Evolutionary conservation across 2,329 filamentous ascomycete species (phyloP).

Genomic region (Pezicula neosporulosa): DNA sequence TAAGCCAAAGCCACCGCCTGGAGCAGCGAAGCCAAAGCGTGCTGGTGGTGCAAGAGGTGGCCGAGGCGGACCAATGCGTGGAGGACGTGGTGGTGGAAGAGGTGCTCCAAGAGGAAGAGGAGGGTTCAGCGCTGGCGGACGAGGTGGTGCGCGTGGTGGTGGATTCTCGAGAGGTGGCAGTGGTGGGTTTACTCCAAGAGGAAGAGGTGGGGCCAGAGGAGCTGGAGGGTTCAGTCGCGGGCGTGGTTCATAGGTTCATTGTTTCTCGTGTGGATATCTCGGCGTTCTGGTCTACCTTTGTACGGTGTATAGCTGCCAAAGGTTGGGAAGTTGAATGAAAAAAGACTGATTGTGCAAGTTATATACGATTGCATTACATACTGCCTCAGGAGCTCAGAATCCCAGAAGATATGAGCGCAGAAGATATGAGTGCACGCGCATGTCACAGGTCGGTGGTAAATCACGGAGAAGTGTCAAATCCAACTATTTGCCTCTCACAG

Average conservation of each 20-base stretch:
- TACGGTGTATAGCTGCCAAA: constrained; percentile 9
- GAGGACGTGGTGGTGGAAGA: constrained; percentile 38
- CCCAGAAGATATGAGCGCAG: neutral
- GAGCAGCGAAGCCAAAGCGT: constrained; percentile 67
- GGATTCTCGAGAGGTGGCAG: constrained; percentile 31
- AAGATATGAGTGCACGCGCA: neutral
- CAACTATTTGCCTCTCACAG: no score
- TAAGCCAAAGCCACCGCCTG: constrained; percentile 75
- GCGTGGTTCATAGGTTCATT: constrained; percentile 16
- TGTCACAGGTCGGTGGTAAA: no score
- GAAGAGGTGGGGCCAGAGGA: constrained; percentile 26
- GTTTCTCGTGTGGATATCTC: constrained; percentile 17
- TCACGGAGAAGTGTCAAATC: no score
- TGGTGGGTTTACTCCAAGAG: constrained; percentile 27
- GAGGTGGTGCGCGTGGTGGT: constrained; percentile 31
- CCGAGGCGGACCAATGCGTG: constrained; percentile 39
- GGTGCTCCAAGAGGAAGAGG: constrained; percentile 52
- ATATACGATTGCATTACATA: neutral
- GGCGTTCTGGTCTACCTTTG: constrained; percentile 22
- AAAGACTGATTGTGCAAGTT: neutral
- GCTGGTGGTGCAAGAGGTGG: constrained; percentile 57
- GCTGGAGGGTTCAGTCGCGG: constrained; percentile 27
- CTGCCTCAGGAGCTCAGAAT: neutral
- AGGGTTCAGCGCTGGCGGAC: constrained; percentile 38
- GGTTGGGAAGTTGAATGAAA: constrained; percentile 9